Base-by-base conservation (phyloP, 345 rosid species). In the Corchorus capsularis region DNA sequence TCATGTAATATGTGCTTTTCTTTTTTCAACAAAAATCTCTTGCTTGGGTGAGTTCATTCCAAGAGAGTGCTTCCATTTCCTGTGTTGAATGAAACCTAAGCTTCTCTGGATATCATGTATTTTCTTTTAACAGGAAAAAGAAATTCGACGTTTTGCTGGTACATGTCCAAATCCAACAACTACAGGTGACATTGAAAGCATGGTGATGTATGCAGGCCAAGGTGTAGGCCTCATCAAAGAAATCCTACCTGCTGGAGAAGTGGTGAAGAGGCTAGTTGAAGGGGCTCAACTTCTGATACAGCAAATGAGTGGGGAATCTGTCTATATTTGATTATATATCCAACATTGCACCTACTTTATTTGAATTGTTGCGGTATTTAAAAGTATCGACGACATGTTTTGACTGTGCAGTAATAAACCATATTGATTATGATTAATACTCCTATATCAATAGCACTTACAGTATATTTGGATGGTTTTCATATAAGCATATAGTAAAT, bases 121-220 rank as follows among this genome's bases (percentile, higher is more conserved):
- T 74, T n/a, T 16, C 19, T 7, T 63, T 73, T n/a, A n/a, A n/a
- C 81, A 94, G 98, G 97, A 92, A 77, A 94, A 87, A 72, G 93
- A 94, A 80, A 83, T 94, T 63, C 87, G 84, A 2, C 84, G 89
- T 34, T 84, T 94, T 67, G 83, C 88, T 0, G 98, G 97, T 53
- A 71, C 97, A 0, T 96, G 89, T 71, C 98, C 98, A 0, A 94
- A 94, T 80, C 72, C 22, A 55, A 79, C 85, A 4, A 79, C 97
- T 5, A 86, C 91, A 0, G 98, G 97, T 4, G 96, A 92, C 71
- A 91, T 89, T 22, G 93, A 92, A 79, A 94, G 92, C 84, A 94
- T 92, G 98, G 96, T 83, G 0, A 89, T 94, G 98, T 94, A 91
- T 63, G 97, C 96, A 2, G 96, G 98, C 27, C 76, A 92, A 89